Base-by-base conservation (phyloP, 1,139 yeast species). In the Magnusiomyces suaveolens region DNA sequence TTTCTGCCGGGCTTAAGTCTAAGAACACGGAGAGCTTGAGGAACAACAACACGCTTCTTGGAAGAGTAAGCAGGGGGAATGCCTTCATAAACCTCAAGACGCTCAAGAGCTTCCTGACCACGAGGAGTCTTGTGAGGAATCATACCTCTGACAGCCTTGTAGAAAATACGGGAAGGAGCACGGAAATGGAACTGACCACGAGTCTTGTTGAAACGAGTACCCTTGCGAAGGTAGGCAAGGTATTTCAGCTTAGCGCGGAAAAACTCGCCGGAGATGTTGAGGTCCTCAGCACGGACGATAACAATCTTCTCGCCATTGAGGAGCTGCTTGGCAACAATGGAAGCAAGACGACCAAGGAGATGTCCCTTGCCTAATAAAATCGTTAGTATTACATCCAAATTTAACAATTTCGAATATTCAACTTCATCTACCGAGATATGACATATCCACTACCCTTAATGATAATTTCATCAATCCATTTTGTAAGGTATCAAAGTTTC, bases 121-220 rank as follows among this genome's bases (percentile, higher is more conserved):
- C 98, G 94, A 71, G 97, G 92, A 68, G 98, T 92, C 88, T 94
- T 92, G 92, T 92, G 98, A 75, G 97, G 83, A 72, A 94, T 81
- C 98, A 94, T 94, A 80, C 99, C 99, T 77, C 96, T 87, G 77
- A 92, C 79, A 73, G 98, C 97, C 87, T 92, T 92, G 94, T 89
- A 90, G 80, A 92, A 88, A 79, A 92, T 89, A 82, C 97, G 89
- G 64, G 97, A 89, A 77, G 98, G 99, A 64, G 99, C 99, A 81
- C 97, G 92, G 96, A 92, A 92, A 78, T 92, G 99, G 97, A 92
- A 94, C 75, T 97, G 97, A 81, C 98, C 99, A 77, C 89, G 87
- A 72, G 83, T 84, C 82, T 89, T 89, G 95, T 92, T 92, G 92
- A 78, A 92, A 81, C 96, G 87, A 75, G 98, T 88, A 70, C 95